Evolutionary conservation across 805 yeast genomes (phyloP), one percentile per base, ranked within the genome.

Genomic region (Yamadazyma nakazawae): DNA sequence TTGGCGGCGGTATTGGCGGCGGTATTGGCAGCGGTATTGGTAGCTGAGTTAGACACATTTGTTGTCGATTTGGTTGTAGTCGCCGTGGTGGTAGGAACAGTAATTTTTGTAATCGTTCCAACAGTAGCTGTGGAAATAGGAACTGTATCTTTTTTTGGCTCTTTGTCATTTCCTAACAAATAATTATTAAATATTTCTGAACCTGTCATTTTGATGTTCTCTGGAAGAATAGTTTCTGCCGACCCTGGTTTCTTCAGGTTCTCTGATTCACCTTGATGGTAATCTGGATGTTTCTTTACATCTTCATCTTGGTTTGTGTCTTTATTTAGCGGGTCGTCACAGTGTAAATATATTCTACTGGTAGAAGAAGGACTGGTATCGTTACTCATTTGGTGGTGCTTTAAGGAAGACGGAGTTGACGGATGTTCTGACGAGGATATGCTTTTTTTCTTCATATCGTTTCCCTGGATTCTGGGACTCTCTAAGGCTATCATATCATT

Each of bases 291-390:
- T 12, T 28, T 10, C 10, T 5, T 12, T 28, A 9, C 32, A 13
- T 28, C 10, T 28, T 9, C 9, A 28, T 13, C 32, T 28, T 3
- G 4, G n/a, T 28, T 13, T 28, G 32, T 13, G 32, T 28, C 32
- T 28, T 28, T 28, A 12, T 13, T 28, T 11, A 26, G 21, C 3
- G 41, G 34, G 21, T 38, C 41, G 13, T 38, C 41, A 17, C 17
- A 28, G 19, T 26, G 34, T 12, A 38, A 26, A 16, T 41, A 21
- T 37, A 34, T 13, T 34, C 19, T 34, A 25, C 47, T 43, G 17
- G 53, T 42, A 13, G 56, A 52, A 2, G 52, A 46, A 5, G 56
- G 56, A 18, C 50, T 45, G 9, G 56, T 52, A 8, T 48, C 56
- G 42, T 50, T 52, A 30, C 53, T 50, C 13, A 47, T 18, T 10